Evolutionary conservation across 495 filamentous ascomycete species (phyloP).

Genomic region (Haplographium delicatum): DNA sequence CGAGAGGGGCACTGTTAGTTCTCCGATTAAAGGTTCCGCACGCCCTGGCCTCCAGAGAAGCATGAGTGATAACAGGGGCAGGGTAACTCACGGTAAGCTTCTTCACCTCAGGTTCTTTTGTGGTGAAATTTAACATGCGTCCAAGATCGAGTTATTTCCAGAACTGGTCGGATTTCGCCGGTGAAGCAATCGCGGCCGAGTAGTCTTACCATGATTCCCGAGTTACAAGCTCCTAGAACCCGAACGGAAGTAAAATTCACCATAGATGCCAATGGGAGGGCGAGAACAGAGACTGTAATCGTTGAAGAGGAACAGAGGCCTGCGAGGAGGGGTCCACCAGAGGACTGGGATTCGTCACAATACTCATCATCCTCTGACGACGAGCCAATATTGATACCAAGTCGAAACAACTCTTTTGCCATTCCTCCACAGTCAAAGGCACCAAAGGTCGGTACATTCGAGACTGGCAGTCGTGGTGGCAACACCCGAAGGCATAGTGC

Average conservation of each 20-base stretch:
- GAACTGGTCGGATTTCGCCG: conserved; percentile 42
- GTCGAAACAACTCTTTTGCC: conserved; percentile 57
- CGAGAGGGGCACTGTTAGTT: conserved; percentile 44
- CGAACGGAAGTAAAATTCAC: conserved; percentile 59
- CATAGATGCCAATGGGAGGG: conserved; percentile 67
- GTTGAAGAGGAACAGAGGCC: conserved; percentile 32
- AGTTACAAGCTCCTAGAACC: conserved; percentile 35
- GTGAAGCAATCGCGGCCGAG: conserved; percentile 41
- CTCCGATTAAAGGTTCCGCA: conserved; percentile 36
- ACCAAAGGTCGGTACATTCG: conserved; percentile 21
- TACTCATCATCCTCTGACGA: conserved; percentile 54
- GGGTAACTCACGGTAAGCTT: conserved; percentile 13
- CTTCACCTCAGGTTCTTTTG: background rate
- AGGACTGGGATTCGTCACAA: conserved; percentile 16
- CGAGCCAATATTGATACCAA: conserved; percentile 60
- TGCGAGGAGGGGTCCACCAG: background rate
- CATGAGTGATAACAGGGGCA: conserved; percentile 40
- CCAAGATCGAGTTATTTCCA: conserved; percentile 26
- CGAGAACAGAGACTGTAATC: conserved; percentile 63
- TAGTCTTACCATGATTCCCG: conserved; percentile 47
- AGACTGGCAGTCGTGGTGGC: conserved; percentile 9
- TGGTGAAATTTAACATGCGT: background rate
- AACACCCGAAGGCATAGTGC: conserved; percentile 15
- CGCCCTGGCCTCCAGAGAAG: conserved; percentile 58
- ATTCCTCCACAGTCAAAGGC: conserved; percentile 38